Evolutionary conservation across 1,139 yeast genomes (phyloP), one percentile per base, ranked within the genome.

Genomic region (Hansenula sp.): DNA sequence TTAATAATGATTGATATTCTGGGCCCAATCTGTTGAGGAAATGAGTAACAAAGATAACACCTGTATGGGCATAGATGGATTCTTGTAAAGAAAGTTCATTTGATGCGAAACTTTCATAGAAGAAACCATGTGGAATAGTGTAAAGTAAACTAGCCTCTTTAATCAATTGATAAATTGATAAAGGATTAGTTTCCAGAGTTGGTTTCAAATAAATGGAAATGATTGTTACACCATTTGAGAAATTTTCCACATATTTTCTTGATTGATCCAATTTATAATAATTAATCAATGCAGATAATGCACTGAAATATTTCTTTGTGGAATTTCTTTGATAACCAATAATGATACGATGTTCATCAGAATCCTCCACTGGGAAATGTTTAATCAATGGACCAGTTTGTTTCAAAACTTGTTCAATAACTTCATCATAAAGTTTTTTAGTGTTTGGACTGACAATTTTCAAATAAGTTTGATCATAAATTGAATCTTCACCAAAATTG

Each of bases 341-440:
- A 39, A 92, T 79, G 48, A 92, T 81, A 60, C 97, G 75, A 58
- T 86, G 82, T 58, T 90, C 97, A 44, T 75, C 74, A 14, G 83
- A 71, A 51, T 84, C 83, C 50, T 86, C 90, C 41, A 87, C 73
- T 42, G 92, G 84, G 58, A 82, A 83, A 59, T 88, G 86, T 65
- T 83, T 90, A 59, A 92, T 88, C 26, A 89, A 95, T 17, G 98
- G 97, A 43, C 97, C 97, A 42, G 90, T 83, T 50, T 92, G 81
- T 44, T 69, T 68, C 40, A 75, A 71, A n/a, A 82, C 92, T 56
- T 82, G 77, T 39, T 71, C 65, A 60, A 90, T 80, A 48, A 92
- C 75, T 40, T 79, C 79, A 43, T 84, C 75, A 65, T 90, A 92
- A 40, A 90, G 69, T 43, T 70, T 64, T 65, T 86, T 88, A 38